These are phyloP conservation scores for Teunomyces funiuensis DNA, from an alignment of 805 yeast species.

Conservation along the genomic window DNA sequence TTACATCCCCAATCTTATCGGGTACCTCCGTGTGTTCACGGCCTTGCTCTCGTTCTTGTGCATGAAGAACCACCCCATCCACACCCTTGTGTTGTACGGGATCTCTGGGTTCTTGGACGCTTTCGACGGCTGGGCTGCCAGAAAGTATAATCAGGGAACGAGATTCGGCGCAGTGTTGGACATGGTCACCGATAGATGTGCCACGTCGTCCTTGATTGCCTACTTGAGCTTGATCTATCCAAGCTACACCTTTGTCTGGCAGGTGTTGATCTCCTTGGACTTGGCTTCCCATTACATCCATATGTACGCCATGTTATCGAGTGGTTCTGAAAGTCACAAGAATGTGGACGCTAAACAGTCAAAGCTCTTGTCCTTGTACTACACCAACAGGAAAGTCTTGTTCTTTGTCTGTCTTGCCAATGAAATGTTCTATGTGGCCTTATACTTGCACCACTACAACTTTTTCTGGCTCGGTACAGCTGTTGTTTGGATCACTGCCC, in stretches of 20 bases:
- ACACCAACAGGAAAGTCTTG: conserved; percentile 78
- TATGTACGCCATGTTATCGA: conserved; percentile 88
- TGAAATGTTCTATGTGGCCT: conserved; percentile 88
- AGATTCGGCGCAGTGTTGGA: conserved; percentile 95
- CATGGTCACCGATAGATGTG: conserved; percentile 98
- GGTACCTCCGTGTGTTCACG: conserved; percentile 79
- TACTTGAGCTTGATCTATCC: conserved; percentile 83
- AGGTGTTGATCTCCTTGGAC: conserved; percentile 77
- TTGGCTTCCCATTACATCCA: conserved; percentile 96
- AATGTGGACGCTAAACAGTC: conserved; percentile 69
- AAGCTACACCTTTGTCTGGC: conserved; percentile 66
- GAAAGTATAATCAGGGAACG: conserved; percentile 84
- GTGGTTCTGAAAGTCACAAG: conserved; percentile 84
- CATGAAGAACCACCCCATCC: conserved; percentile 82
- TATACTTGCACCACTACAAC: conserved; percentile 74
- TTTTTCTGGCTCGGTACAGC: conserved; percentile 60
- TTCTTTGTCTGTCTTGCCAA: conserved; percentile 90
- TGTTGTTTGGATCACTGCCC: conserved; percentile 62
- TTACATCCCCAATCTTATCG: conserved; percentile 89
- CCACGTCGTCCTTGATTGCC: conserved; percentile 91
- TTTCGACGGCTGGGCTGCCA: conserved; percentile 92
- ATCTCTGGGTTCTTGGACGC: conserved; percentile 93
- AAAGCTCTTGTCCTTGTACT: conserved; percentile 77
- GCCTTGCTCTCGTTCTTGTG: conserved; percentile 76
- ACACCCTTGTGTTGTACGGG: conserved; percentile 75